These are phyloP conservation scores for Paramecium pentaurelia DNA, from an alignment of 73 alveolate species.

Conservation along the genomic window DNA sequence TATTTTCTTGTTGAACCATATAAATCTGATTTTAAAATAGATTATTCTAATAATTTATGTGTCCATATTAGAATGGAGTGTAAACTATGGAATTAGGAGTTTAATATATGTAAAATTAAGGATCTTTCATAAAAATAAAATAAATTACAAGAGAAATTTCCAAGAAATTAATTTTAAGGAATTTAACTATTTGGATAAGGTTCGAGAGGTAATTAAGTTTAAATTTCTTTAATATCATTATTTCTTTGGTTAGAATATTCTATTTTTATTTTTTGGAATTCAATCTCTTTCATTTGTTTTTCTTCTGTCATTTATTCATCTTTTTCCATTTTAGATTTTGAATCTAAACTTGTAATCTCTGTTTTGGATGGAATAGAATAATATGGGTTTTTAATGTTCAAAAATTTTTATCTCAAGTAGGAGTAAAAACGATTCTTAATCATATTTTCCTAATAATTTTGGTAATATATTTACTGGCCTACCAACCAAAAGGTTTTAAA, in stretches of 20 bases:
- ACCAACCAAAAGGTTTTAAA: slow-evolving; percentile 14
- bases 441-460: neutral
- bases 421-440: slow-evolving; percentile 18
- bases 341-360: neutral
- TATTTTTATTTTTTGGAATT: neutral
- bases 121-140: neutral
- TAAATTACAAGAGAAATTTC: neutral
- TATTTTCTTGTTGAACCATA: neutral
- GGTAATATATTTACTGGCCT: slow-evolving; percentile 35
- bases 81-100: neutral
- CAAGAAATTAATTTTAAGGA: neutral
- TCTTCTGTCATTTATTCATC: neutral
- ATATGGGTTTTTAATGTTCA: neutral
- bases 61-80: neutral
- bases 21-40: neutral
- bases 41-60: neutral
- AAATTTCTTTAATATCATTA: neutral
- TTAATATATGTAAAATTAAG: neutral
- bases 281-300: neutral
- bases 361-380: neutral
- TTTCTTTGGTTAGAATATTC: neutral
- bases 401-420: neutral
- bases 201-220: neutral
- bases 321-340: neutral
- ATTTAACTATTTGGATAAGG: neutral